phyloP scores from a whole-genome alignment of 2,329 filamentous ascomycete species.

The Samsoniella hepiali region DNA sequence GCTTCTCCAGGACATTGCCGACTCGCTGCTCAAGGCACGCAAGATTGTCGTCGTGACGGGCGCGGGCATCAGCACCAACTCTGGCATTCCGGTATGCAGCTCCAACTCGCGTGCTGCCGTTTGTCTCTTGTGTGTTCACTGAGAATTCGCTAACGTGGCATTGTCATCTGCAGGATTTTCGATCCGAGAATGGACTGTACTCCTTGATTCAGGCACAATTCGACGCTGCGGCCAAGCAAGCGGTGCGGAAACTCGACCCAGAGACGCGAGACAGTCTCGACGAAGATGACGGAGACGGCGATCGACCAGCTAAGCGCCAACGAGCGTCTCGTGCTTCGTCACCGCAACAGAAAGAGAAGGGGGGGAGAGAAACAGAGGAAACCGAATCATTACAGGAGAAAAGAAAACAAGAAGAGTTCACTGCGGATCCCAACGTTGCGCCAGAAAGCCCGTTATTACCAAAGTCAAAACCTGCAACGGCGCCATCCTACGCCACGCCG shows the following conservation, averaged over 20 bases:
- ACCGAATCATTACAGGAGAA: not conserved
- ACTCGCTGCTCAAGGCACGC: slow-evolving; percentile 59
- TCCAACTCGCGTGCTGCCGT: not conserved
- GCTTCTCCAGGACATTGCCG: slow-evolving; percentile 62
- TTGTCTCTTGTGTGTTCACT: not conserved
- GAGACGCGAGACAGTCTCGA: slow-evolving; percentile 25
- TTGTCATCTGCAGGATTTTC: slow-evolving; percentile 56
- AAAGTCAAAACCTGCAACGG: slow-evolving; percentile 20
- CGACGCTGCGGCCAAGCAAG: slow-evolving; percentile 47
- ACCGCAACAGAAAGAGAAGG: slow-evolving; percentile 4
- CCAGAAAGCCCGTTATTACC: not conserved
- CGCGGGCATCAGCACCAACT: slow-evolving; percentile 72
- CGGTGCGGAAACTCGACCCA: slow-evolving; percentile 28
- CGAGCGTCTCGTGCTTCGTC: not conserved
- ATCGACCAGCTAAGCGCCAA: slow-evolving; percentile 19
- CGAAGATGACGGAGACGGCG: slow-evolving; percentile 16
- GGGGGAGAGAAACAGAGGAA: not conserved
- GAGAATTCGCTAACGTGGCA: not conserved
- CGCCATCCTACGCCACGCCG: slow-evolving; percentile 19
- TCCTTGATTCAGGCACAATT: slow-evolving; percentile 68
- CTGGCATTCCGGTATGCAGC: slow-evolving; percentile 62
- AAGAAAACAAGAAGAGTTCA: not conserved
- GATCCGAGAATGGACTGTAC: slow-evolving; percentile 69
- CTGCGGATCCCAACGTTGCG: not conserved
- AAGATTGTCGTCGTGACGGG: slow-evolving; percentile 72